Conservation (phyloP, 1,284 basidiomycete species). For the Phlebopus sp. region DNA sequence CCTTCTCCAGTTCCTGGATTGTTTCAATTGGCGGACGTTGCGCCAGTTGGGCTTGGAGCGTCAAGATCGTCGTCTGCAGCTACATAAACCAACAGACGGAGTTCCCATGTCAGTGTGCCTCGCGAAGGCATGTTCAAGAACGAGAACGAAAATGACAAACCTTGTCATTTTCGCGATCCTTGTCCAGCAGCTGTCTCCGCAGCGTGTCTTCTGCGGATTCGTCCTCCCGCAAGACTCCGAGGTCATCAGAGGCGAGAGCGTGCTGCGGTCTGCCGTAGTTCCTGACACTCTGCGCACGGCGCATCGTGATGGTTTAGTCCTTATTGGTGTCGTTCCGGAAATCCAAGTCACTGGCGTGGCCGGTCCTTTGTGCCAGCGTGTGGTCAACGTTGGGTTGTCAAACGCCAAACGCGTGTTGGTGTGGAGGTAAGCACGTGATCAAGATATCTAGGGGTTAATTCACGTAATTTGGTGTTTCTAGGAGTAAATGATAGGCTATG, state of each 20-base stretch:
- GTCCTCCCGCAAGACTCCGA: conserved; percentile 56
- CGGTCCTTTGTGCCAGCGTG: not conserved
- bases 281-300: conserved; percentile 55
- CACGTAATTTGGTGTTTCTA: not conserved
- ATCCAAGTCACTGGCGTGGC: too few species aligned
- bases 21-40: conserved; percentile 63
- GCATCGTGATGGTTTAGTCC: conserved; percentile 34
- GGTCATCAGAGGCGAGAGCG: conserved; percentile 50
- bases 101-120: not conserved
- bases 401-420: not conserved
- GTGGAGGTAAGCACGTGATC: conserved; percentile 1
- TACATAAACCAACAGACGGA: conserved; percentile 23
- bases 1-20: conserved; percentile 61
- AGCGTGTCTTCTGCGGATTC: conserved; percentile 61
- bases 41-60: conserved; percentile 60
- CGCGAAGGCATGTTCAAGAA: not conserved
- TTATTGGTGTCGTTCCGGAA: too few species aligned
- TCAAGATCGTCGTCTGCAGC: conserved; percentile 58
- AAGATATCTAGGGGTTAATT: not conserved
- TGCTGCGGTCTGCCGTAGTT: conserved; percentile 50
- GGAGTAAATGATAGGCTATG: not conserved
- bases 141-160: conserved; percentile 18
- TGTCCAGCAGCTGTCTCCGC: conserved; percentile 63
- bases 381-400: not conserved
- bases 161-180: conserved; percentile 69